Evolutionary conservation across 1,139 yeast genomes (phyloP).

Genomic region (Pichia sp.): DNA sequence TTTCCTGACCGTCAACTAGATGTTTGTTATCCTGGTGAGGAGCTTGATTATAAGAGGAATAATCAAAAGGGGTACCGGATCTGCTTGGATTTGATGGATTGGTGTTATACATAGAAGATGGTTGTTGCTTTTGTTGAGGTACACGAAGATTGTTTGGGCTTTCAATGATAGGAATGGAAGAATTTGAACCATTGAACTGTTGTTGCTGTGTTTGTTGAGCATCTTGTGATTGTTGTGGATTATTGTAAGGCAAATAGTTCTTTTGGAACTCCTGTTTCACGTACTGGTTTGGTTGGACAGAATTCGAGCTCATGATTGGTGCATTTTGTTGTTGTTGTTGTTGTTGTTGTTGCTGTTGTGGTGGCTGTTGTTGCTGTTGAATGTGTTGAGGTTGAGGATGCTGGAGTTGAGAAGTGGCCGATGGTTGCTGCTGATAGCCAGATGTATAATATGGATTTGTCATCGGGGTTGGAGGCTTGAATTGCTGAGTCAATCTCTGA

Average conservation of each 20-base stretch:
- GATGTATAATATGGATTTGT: neutral
- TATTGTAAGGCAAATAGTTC: no score
- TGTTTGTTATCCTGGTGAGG: neutral
- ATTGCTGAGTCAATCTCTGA: conserved; percentile 10
- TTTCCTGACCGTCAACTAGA: neutral
- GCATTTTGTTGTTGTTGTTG: no score
- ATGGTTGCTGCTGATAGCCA: neutral
- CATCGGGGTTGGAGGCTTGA: conserved; percentile 6
- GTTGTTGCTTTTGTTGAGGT: neutral
- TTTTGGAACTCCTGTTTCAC: no score
- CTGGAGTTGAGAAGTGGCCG: no score
- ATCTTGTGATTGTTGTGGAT: neutral
- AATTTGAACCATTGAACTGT: no score
- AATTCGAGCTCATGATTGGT: no score
- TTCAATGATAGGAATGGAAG: neutral
- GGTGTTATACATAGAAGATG: neutral
- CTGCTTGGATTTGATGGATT: conserved; percentile 6
- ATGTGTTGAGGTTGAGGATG: neutral
- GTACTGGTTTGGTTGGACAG: no score
- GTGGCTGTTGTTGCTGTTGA: neutral
- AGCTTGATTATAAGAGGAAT: neutral
- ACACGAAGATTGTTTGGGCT: conserved; percentile 1
- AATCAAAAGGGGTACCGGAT: conserved; percentile 7
- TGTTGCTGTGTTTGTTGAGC: conserved; percentile 2
- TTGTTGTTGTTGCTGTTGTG: no score